Evolutionary conservation across 345 rosid genomes (phyloP).

Genomic region (rapeseed (Brassica napus)): DNA sequence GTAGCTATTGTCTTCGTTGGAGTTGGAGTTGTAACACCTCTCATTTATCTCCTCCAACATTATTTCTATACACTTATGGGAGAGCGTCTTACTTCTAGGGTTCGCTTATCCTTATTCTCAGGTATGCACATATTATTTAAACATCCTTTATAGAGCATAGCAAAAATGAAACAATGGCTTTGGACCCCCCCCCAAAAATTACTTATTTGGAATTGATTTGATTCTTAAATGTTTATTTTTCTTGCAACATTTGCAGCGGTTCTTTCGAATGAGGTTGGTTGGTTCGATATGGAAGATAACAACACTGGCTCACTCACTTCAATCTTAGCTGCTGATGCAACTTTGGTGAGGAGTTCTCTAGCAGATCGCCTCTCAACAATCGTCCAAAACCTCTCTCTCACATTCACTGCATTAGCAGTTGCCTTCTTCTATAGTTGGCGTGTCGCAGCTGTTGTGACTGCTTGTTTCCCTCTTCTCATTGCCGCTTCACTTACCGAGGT

Average conservation of each 20-base stretch:
- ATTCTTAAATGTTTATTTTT: background rate
- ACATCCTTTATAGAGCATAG: background rate
- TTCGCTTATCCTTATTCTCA: slow-evolving; percentile 70
- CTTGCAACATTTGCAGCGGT: slow-evolving; percentile 44
- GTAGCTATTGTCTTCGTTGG: slow-evolving; percentile 53
- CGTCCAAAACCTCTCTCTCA: slow-evolving; percentile 75
- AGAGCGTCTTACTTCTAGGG: slow-evolving; percentile 72
- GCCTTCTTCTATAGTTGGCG: slow-evolving; percentile 84
- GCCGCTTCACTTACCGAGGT: slow-evolving; percentile 79
- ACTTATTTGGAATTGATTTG: background rate
- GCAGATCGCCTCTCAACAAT: slow-evolving; percentile 84
- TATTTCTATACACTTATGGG: slow-evolving; percentile 84
- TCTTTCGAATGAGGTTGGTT: slow-evolving; percentile 76
- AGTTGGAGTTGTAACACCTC: slow-evolving; percentile 54
- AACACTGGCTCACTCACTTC: slow-evolving; percentile 64
- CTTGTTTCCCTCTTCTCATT: slow-evolving; percentile 74
- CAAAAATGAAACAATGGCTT: background rate
- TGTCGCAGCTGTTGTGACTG: slow-evolving; percentile 69
- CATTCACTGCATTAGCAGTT: slow-evolving; percentile 61
- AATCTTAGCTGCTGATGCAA: slow-evolving; percentile 79
- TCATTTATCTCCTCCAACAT: slow-evolving; percentile 68
- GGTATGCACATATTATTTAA: slow-evolving; percentile 42
- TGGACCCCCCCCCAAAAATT: background rate
- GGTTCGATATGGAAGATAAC: slow-evolving; percentile 89
- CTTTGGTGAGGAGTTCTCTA: slow-evolving; percentile 67